phyloP scores from a whole-genome alignment of 106 monocot species.

The Narthecium ossifragum region DNA sequence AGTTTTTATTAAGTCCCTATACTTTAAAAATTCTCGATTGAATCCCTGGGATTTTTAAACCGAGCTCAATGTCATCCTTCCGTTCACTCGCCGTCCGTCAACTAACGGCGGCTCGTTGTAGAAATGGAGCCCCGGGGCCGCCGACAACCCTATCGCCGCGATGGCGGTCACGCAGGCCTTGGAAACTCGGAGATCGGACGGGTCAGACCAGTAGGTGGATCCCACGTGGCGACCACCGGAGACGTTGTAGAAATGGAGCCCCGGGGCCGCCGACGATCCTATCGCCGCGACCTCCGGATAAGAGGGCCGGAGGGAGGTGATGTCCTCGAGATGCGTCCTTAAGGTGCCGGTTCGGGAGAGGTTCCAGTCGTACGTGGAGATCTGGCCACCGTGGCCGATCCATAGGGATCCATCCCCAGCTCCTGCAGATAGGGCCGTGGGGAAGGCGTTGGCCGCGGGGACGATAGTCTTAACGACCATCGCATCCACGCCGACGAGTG shows the following conservation, averaged over 20 bases:
- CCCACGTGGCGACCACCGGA: constrained; percentile 47
- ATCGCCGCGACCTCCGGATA: constrained; percentile 44
- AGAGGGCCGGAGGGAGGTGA: constrained; percentile 56
- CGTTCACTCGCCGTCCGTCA: too few relatives aligned
- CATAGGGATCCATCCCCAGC: constrained; percentile 61
- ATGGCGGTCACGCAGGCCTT: constrained; percentile 78
- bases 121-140: too few relatives aligned
- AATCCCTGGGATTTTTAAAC: too few relatives aligned
- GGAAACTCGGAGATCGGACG: constrained; percentile 60
- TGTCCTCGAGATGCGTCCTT: constrained; percentile 74
- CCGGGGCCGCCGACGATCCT: constrained; percentile 53
- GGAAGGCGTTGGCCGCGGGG: constrained; percentile 47
- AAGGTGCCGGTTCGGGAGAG: constrained; percentile 52
- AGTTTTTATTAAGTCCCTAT: too few relatives aligned
- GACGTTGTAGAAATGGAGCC: constrained; percentile 84
- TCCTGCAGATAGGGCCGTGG: constrained; percentile 45
- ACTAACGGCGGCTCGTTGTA: too few relatives aligned
- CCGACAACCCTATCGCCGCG: constrained; percentile 11
- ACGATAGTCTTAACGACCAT: constrained; percentile 35
- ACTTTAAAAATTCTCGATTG: too few relatives aligned
- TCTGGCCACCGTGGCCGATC: constrained; percentile 86
- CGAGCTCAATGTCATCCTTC: too few relatives aligned
- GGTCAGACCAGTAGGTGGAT: constrained; percentile 70
- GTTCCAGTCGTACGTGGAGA: constrained; percentile 68
- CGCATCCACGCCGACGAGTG: constrained; percentile 68